Conservation (phyloP, 768 basidiomycete species). For the Suillus decipiens region DNA sequence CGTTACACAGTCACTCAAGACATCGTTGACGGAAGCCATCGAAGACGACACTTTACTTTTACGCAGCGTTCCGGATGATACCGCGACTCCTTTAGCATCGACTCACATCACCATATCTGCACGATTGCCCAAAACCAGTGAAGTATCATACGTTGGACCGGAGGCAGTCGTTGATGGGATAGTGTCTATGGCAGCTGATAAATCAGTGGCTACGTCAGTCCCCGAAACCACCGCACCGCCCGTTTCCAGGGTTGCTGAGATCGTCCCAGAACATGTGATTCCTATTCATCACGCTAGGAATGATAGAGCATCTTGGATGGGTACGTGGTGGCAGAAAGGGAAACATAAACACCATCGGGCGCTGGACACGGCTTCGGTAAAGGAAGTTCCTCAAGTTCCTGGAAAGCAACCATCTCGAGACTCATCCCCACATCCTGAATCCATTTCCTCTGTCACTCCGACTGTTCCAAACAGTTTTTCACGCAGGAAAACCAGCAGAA, state of each 20-base stretch:
- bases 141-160: neutral
- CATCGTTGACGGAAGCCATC: slow-evolving; percentile 48
- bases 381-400: slow-evolving; percentile 18
- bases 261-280: slow-evolving; percentile 11
- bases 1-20: slow-evolving; percentile 41
- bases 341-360: slow-evolving; percentile 34
- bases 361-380: slow-evolving; percentile 22
- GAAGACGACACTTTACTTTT: slow-evolving; percentile 49
- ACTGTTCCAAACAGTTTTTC: slow-evolving; percentile 15
- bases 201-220: neutral
- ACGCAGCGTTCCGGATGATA: slow-evolving; percentile 28
- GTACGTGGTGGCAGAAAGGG: slow-evolving; percentile 68
- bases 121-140: neutral
- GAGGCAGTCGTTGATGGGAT: slow-evolving; percentile 2
- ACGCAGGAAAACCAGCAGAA: slow-evolving; percentile 53
- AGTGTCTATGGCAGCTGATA: slow-evolving; percentile 6
- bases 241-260: slow-evolving; percentile 10
- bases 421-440: slow-evolving; percentile 23
- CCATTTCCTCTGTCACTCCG: slow-evolving; percentile 13
- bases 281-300: slow-evolving; percentile 22
- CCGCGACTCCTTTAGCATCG: slow-evolving; percentile 19
- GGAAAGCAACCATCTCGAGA: slow-evolving; percentile 25
- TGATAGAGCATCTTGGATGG: slow-evolving; percentile 62
- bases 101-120: slow-evolving; percentile 7
- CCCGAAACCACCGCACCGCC: slow-evolving; percentile 9